Base-by-base conservation (phyloP, 225 moss, liverwort and hornwort genomes). In the Asterella californica region DNA sequence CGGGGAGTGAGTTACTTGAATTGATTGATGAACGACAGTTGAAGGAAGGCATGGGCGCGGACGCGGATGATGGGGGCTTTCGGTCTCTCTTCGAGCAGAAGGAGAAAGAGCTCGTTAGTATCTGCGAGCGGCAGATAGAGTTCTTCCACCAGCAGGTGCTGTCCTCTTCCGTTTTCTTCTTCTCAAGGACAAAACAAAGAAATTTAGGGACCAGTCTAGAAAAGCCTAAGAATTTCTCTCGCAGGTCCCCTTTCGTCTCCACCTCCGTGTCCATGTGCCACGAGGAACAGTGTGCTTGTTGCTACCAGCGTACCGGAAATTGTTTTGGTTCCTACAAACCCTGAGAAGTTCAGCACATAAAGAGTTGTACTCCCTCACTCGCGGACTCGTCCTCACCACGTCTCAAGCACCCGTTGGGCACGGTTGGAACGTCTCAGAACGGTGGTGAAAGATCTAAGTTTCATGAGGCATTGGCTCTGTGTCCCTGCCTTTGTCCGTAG, bases 61-160 rank as follows among this genome's bases (percentile, higher is more conserved):
- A 80, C 64, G 55, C 72, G 48, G 82, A 65, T 15, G 72, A 50
- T 68, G 32, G 47, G 2, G 71, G 73, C 49, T 87, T 87, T 72
- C 79, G 87, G 27, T 74, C 74, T 18, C 59, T 87, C 5, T 79
- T 87, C 57, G 79, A 84, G 38, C 74, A 84, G 33, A 84, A 84
- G 46, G 87, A 84, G 59, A 87, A 74, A 55, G 84, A 87, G 82
- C 81, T 87, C 7, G 73, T 82, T 2, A 38, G 60, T 24, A 52
- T 87, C 5, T 87, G 84, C 36, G 87, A 84, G 79, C 77, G 74
- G 42, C 80, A 84, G 61, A 80, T 87, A 38, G 57, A 80, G 52
- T 64, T 76, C 27, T 77, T 87, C 69, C 84, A 82, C 14, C 79
- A 81, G 46, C 84, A 84, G 82, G 86, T 86, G 46, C 29, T 80